These are phyloP conservation scores for Acacia melanoxylon DNA, from an alignment of 306 rosid genomes.

Conservation along the genomic window DNA sequence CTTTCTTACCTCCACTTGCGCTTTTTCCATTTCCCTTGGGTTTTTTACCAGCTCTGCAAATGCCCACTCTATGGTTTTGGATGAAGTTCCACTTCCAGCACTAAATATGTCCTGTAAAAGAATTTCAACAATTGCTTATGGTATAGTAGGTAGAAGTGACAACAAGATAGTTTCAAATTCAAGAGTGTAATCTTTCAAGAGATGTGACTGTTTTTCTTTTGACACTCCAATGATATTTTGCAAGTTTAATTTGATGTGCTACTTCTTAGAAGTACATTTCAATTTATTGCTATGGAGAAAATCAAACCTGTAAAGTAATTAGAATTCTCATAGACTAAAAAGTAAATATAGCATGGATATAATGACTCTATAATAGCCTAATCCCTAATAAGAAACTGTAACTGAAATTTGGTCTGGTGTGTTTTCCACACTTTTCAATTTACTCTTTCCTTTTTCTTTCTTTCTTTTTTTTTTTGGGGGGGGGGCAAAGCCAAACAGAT, in stretches of 20 bases:
- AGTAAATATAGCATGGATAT: neutral
- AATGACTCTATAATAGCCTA: neutral
- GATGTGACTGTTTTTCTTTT: neutral
- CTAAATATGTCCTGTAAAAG: neutral
- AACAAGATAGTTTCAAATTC: neutral
- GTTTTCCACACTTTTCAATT: neutral
- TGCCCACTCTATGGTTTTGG: too few relatives aligned
- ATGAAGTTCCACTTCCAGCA: too few relatives aligned
- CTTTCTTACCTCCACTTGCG: too few relatives aligned
- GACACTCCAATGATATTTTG: neutral
- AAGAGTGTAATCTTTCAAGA: neutral
- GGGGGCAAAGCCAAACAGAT: neutral
- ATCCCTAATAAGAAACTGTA: neutral
- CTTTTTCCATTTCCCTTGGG: too few relatives aligned
- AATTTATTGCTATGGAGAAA: neutral
- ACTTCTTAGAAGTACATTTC: neutral
- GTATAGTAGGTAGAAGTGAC: neutral
- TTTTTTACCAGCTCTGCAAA: too few relatives aligned
- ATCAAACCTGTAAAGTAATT: neutral
- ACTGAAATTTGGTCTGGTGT: neutral
- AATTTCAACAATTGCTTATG: neutral
- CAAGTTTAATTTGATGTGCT: neutral
- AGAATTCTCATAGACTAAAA: neutral
- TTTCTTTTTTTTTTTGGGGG: too few relatives aligned
- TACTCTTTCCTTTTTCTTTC: neutral